A percentile compares a stretch with the other conserved stretches of the same genome.
These are phyloP conservation scores for Buxus sempervirens DNA, from an alignment of 164 flowering plant species.

Conservation along the genomic window DNA sequence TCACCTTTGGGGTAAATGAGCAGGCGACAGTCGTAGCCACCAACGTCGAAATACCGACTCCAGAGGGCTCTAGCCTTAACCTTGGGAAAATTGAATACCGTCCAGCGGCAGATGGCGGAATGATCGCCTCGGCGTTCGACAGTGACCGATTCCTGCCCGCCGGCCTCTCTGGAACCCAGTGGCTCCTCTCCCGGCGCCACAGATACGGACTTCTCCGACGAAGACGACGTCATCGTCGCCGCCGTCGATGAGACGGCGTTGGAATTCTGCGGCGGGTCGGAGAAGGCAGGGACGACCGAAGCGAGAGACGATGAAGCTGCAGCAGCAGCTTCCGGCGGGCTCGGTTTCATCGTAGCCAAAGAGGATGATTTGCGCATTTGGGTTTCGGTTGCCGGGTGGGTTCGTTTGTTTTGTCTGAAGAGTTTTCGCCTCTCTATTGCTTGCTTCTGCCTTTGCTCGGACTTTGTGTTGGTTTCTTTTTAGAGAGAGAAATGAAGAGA, in stretches of 20 bases:
- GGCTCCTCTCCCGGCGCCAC: constrained; percentile 24
- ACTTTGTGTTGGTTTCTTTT: not conserved
- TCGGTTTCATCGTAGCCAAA: constrained; percentile 25
- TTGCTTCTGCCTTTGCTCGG: no score
- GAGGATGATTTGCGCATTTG: no score
- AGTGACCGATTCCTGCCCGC: constrained; percentile 38
- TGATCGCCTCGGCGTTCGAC: constrained; percentile 56
- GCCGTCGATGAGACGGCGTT: constrained; percentile 5
- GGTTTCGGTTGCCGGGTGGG: no score
- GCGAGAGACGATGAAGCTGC: constrained; percentile 19
- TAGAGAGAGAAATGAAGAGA: not conserved
- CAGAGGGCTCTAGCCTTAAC: constrained; percentile 69
- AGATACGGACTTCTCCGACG: constrained; percentile 5
- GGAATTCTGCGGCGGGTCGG: constrained; percentile 24
- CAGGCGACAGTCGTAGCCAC: constrained; percentile 74
- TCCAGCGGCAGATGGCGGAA: constrained; percentile 64
- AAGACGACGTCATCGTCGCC: not conserved
- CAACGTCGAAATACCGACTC: constrained; percentile 80
- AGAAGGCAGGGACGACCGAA: constrained; percentile 1
- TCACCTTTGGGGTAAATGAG: constrained; percentile 91
- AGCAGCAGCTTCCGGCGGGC: constrained; percentile 35
- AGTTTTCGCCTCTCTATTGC: no score
- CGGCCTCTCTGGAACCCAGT: constrained; percentile 16
- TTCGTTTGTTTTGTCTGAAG: no score
- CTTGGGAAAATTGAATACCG: constrained; percentile 51